Evolutionary conservation across 306 rosid species (phyloP).

Genomic region (Glycyrrhiza uralensis): DNA sequence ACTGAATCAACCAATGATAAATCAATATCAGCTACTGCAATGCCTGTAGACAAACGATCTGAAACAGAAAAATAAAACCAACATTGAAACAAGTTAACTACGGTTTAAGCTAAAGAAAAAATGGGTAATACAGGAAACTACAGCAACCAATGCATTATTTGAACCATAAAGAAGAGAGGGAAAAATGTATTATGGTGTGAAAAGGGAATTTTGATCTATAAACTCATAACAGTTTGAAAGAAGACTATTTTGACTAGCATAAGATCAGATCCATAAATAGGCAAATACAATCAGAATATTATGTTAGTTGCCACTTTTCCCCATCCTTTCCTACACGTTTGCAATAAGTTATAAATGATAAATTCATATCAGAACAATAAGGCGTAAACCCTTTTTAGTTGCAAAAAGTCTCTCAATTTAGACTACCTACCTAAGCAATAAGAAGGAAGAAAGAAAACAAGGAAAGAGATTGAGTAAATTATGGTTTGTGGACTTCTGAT

Average conservation of each 20-base stretch:
- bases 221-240: neutral
- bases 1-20: slow-evolving; percentile 66
- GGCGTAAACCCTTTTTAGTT: neutral
- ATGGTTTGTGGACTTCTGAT: neutral
- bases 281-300: neutral
- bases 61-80: slow-evolving; percentile 31
- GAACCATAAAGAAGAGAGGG: neutral
- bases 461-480: neutral
- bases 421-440: neutral
- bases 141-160: neutral
- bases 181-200: neutral
- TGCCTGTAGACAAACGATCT: slow-evolving; percentile 84
- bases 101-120: neutral
- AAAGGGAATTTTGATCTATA: neutral
- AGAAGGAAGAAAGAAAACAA: neutral
- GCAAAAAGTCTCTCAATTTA: neutral
- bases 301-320: neutral
- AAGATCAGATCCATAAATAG: slow-evolving; percentile 9
- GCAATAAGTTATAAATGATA: neutral
- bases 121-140: neutral
- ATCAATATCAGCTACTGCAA: slow-evolving; percentile 80
- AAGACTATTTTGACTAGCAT: neutral
- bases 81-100: neutral
- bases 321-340: neutral
- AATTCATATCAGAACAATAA: neutral